Base-by-base conservation (phyloP, 768 basidiomycete species). In the Trametes gibbosa region DNA sequence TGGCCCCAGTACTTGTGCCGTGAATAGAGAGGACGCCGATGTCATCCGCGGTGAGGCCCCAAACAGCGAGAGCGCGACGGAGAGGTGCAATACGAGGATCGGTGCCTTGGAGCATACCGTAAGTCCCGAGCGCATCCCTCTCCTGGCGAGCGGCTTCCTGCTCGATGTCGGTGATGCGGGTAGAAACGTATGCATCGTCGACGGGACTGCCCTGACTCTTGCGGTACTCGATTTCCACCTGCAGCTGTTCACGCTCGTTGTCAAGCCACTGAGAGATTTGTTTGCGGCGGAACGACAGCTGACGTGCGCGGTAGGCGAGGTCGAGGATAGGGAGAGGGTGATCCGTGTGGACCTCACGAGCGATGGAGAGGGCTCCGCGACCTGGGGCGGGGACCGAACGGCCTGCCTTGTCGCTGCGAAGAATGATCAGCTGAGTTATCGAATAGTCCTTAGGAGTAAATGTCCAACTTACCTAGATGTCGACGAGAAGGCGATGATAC, bases 361-460 rank as follows among this genome's bases (percentile, higher is more conserved):
- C 97, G 56, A 95, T 85, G 10, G 87, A 84, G 39, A 99, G 83
- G 25, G 94, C 90, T 64, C 97, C 97, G 59, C 88, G 87, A 56
- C 97, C 97, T 49, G 97, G 97, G 59, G 97, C 97, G 45, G 97
- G 97, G 56, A 99, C 86, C 3, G 95, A 98, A 50, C 97, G 94
- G 17, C 97, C 97, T 60, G 97, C 96, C 77, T 99, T 99, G 79
- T 99, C 97, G 29, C 29, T 32, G 10, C 29, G 10, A 10, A 32
- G 29, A 65, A 91, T 96, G 64, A 42, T 71, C 42, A 52, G 2
- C 40, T 47, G 56, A 19, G 27, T 62, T 12, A 65, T 51, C 21
- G 24, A 40, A 24, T 34, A 43, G 42, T 13, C 52, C 52, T 10
- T 4, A 35, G 24, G 17, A 48, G 12, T 35, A 24, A 51, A 37